phyloP scores from a whole-genome alignment of 1,139 yeast species.

The Yamadazyma siamensis region DNA sequence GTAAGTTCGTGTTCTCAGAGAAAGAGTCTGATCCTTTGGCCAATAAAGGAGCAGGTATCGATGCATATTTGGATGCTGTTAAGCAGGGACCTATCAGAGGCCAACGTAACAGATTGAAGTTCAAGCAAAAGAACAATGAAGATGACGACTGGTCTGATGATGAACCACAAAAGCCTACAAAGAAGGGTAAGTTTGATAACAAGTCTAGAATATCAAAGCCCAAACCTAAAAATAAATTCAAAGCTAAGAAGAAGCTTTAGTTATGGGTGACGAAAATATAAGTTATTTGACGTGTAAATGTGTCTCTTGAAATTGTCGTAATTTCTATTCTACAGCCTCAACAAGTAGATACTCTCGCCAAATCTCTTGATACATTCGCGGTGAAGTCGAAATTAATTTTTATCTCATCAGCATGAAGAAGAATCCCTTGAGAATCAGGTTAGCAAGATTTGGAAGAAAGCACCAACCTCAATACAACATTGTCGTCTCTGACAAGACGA shows the following conservation, averaged over 20 bases:
- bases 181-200: slow-evolving; percentile 14
- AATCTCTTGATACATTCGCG: too few species aligned
- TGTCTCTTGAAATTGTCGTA: too few species aligned
- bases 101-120: slow-evolving; percentile 85
- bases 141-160: slow-evolving; percentile 57
- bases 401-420: slow-evolving; percentile 13
- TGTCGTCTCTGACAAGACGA: slow-evolving; percentile 73
- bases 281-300: too few species aligned
- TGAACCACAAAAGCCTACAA: slow-evolving; percentile 22
- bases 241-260: slow-evolving; percentile 57
- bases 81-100: slow-evolving; percentile 92
- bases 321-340: too few species aligned
- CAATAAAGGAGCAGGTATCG: slow-evolving; percentile 57
- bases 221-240: slow-evolving; percentile 49
- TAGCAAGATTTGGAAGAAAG: slow-evolving; percentile 90
- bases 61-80: slow-evolving; percentile 92
- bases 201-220: slow-evolving; percentile 36
- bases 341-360: too few species aligned
- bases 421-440: slow-evolving; percentile 52
- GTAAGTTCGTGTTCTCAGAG: slow-evolving; percentile 51
- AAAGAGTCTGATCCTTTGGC: slow-evolving; percentile 51
- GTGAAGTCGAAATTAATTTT: too few species aligned
- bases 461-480: slow-evolving; percentile 88
- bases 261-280: background rate
- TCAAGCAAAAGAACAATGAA: slow-evolving; percentile 58